Evolutionary conservation across 2,329 filamentous ascomycete species (phyloP).

Genomic region (Apiospora hydei): DNA sequence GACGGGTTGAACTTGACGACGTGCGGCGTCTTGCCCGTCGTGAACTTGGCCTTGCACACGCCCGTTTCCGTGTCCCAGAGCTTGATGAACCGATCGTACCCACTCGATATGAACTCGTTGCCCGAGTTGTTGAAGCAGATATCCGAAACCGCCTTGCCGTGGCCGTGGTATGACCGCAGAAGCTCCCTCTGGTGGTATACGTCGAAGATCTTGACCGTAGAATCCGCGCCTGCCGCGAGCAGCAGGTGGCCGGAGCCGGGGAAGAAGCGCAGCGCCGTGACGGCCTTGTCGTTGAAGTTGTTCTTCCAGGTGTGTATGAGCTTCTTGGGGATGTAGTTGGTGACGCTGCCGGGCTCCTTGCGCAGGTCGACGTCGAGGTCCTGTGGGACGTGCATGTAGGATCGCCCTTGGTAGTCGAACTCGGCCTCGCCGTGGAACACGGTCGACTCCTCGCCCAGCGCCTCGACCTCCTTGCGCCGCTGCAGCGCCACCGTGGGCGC

Average conservation of each 20-base stretch:
- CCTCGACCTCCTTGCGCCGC: slow-evolving; percentile 64
- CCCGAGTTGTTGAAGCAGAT: slow-evolving; percentile 85
- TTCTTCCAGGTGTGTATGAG: slow-evolving; percentile 88
- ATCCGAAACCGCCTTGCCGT: slow-evolving; percentile 89
- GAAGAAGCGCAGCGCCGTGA: slow-evolving; percentile 91
- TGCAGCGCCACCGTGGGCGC: slow-evolving; percentile 63
- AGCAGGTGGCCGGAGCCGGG: slow-evolving; percentile 87
- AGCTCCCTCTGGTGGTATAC: slow-evolving; percentile 90
- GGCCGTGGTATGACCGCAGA: slow-evolving; percentile 88
- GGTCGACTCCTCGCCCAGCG: slow-evolving; percentile 76
- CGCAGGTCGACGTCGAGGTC: slow-evolving; percentile 86
- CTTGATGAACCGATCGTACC: slow-evolving; percentile 96
- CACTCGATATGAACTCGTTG: slow-evolving; percentile 86
- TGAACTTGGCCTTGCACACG: slow-evolving; percentile 85
- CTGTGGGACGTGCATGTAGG: slow-evolving; percentile 97
- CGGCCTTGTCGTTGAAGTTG: slow-evolving; percentile 75
- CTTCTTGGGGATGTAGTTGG: slow-evolving; percentile 96
- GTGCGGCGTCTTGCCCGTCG: slow-evolving; percentile 93
- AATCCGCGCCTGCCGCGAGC: slow-evolving; percentile 88
- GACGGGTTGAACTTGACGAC: slow-evolving; percentile 93
- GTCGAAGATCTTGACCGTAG: slow-evolving; percentile 93
- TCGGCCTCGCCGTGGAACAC: slow-evolving; percentile 85
- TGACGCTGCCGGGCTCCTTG: slow-evolving; percentile 79
- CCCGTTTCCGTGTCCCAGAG: slow-evolving; percentile 98
- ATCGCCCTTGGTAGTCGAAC: slow-evolving; percentile 92